phyloP scores from a whole-genome alignment of 169 alveolate genomes.

The Miamiensis avidus region DNA sequence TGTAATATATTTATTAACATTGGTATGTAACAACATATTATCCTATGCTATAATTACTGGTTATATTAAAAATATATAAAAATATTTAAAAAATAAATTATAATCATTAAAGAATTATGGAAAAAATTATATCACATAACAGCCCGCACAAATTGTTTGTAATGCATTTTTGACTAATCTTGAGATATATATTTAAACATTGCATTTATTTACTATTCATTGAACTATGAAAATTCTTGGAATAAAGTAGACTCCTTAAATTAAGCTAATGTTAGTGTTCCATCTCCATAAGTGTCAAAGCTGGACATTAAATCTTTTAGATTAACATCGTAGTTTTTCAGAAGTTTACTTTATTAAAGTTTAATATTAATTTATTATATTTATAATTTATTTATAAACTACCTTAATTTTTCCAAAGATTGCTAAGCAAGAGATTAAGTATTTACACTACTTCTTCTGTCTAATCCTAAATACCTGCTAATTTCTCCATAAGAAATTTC shows the following conservation, averaged over 20 bases:
- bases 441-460: not conserved
- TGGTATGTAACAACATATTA: no score
- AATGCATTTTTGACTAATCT: not conserved
- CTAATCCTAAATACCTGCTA: not conserved
- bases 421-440: not conserved
- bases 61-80: no score
- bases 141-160: not conserved
- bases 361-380: no score
- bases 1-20: no score
- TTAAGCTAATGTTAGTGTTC: not conserved
- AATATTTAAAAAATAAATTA: no score
- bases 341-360: not conserved
- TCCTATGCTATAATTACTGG: no score
- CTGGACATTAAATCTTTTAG: not conserved
- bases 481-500: not conserved
- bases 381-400: no score
- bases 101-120: no score
- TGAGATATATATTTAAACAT: not conserved
- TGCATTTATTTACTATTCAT: not conserved
- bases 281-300: not conserved
- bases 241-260: no score
- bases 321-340: not conserved
- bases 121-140: not conserved
- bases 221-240: not conserved
- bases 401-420: not conserved